These are phyloP conservation scores for Botryosphaeria agaves DNA, from an alignment of 2,329 filamentous ascomycete genomes.

Conservation along the genomic window DNA sequence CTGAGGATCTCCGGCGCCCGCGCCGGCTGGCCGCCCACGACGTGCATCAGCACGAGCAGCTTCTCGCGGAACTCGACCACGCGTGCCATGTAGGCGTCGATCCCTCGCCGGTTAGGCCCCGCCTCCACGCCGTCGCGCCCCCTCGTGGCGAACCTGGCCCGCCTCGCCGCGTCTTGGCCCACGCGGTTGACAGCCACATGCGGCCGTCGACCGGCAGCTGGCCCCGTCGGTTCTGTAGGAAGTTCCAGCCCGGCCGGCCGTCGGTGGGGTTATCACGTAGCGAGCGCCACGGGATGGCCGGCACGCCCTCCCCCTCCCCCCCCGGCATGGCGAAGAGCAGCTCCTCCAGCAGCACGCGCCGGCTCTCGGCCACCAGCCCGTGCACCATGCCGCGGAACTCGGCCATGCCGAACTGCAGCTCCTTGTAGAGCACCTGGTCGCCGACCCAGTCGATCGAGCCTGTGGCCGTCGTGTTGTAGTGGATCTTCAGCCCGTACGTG, in stretches of 20 bases:
- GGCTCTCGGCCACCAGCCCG: not conserved
- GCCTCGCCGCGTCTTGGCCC: not conserved
- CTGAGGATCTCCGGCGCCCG: constrained; percentile 8
- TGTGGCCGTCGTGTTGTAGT: not conserved
- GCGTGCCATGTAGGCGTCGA: no score
- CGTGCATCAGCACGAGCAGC: constrained; percentile 8
- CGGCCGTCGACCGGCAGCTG: not conserved
- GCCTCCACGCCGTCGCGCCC: no score
- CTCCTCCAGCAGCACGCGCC: not conserved
- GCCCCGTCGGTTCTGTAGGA: not conserved
- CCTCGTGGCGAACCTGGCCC: not conserved
- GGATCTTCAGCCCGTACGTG: constrained; percentile 1
- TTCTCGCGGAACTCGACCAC: constrained; percentile 6
- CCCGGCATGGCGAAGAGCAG: not conserved
- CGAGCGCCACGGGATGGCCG: not conserved
- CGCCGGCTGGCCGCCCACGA: constrained; percentile 6
- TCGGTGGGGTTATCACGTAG: not conserved
- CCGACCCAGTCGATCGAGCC: not conserved
- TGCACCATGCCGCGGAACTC: not conserved
- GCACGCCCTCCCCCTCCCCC: not conserved
- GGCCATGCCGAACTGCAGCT: not conserved
- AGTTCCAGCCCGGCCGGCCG: not conserved
- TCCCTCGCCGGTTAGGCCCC: no score
- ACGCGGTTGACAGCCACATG: not conserved
- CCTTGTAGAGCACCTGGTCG: not conserved